These are phyloP conservation scores for Microcos paniculata DNA, from an alignment of 345 rosid genomes.

Conservation along the genomic window DNA sequence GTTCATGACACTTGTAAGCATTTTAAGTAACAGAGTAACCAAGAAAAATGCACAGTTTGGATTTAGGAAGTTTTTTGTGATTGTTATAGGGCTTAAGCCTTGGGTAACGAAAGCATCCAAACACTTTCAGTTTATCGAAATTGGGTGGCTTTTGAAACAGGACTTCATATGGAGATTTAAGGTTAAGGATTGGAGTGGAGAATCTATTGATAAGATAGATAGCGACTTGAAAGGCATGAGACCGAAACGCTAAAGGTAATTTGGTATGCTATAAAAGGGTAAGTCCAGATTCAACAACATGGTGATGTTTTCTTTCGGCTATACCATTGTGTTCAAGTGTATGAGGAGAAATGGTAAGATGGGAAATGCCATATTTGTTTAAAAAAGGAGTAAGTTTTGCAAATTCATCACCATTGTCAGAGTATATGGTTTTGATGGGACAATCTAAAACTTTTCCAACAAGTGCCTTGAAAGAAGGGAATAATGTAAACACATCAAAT, in stretches of 20 bases:
- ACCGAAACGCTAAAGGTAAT: background rate
- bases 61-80: background rate
- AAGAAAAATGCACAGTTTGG: background rate
- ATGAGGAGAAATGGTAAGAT: background rate
- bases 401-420: background rate
- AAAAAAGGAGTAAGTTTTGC: background rate
- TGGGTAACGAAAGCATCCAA: background rate
- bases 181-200: background rate
- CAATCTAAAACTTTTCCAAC: too few relatives aligned
- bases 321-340: background rate
- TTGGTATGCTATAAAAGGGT: background rate
- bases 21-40: background rate
- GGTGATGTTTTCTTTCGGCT: background rate
- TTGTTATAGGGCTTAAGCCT: background rate
- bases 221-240: background rate
- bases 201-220: background rate
- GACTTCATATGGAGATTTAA: background rate
- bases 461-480: too few relatives aligned
- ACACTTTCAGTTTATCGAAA: background rate
- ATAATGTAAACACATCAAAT: too few relatives aligned
- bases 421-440: background rate
- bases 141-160: background rate
- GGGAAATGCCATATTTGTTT: background rate
- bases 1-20: background rate
- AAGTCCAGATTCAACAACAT: background rate